These are phyloP conservation scores for Rhizopogon vinicolor DNA, from an alignment of 768 basidiomycete genomes.

Conservation along the genomic window DNA sequence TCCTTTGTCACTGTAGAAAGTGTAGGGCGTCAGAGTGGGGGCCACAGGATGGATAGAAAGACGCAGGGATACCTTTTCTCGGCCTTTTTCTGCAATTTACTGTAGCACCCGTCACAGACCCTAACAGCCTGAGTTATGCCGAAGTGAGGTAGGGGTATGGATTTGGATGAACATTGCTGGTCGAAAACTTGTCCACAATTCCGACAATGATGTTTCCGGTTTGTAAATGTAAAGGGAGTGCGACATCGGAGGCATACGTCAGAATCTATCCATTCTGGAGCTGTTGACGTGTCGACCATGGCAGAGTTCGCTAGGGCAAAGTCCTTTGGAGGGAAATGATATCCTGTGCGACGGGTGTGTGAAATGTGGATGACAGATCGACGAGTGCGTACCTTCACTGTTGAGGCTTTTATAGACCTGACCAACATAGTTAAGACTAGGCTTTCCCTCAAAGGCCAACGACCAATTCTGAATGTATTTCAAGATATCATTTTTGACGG, in stretches of 20 bases:
- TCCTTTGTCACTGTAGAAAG: conserved; percentile 33
- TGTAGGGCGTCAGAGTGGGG: neutral
- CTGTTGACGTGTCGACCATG: conserved; percentile 87
- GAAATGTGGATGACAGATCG: neutral
- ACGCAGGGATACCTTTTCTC: conserved; percentile 44
- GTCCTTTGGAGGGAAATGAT: conserved; percentile 81
- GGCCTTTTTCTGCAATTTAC: conserved; percentile 67
- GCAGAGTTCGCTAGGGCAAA: conserved; percentile 63
- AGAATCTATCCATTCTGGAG: conserved; percentile 97
- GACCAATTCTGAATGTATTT: conserved; percentile 92
- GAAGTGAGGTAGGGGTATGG: conserved; percentile 83
- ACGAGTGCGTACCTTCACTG: conserved; percentile 54
- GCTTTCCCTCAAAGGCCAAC: conserved; percentile 80
- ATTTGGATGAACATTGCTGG: conserved; percentile 85
- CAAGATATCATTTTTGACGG: conserved; percentile 79
- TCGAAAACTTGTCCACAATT: conserved; percentile 98
- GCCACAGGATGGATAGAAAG: neutral
- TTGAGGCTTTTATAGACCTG: conserved; percentile 77
- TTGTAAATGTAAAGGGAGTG: conserved; percentile 87
- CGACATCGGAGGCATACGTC: conserved; percentile 93
- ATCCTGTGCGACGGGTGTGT: conserved; percentile 42
- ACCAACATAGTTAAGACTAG: conserved; percentile 64
- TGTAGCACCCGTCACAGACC: conserved; percentile 87
- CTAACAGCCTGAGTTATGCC: conserved; percentile 91
- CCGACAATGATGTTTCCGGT: conserved; percentile 96